Evolutionary conservation across 2,329 filamentous ascomycete genomes (phyloP).

Genomic region (Tolypocladium tropicale): DNA sequence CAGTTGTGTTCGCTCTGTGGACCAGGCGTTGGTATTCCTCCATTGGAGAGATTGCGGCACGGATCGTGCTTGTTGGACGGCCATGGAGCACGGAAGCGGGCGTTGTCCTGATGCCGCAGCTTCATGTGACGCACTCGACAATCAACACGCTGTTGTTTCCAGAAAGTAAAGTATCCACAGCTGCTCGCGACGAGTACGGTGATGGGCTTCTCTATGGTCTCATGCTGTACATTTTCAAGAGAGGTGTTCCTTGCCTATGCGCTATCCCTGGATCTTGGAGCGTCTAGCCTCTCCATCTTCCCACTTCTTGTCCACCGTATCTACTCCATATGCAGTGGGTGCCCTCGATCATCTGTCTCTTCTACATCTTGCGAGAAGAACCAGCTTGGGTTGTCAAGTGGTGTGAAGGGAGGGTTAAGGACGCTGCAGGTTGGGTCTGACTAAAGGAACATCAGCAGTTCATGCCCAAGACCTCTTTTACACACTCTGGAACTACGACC

Average conservation of each 20-base stretch:
- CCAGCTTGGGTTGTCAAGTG: not conserved
- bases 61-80: not conserved
- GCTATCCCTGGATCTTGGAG: not conserved
- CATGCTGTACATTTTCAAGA: not conserved
- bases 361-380: not conserved
- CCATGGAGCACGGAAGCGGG: not conserved
- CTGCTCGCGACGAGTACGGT: not conserved
- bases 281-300: not conserved
- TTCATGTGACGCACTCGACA: not conserved
- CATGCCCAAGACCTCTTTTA: not conserved
- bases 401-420: not conserved
- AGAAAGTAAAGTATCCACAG: not conserved
- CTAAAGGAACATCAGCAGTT: not conserved
- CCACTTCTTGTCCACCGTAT: too few species aligned
- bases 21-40: not conserved
- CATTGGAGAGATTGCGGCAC: not conserved
- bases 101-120: not conserved
- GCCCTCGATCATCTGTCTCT: not conserved
- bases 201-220: not conserved
- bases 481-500: not conserved
- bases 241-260: not conserved
- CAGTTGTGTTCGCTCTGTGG: not conserved
- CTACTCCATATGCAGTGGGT: too few species aligned
- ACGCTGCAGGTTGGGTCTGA: not conserved
- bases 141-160: not conserved